A percentile compares a stretch with the other conserved stretches of the same genome.
Evolutionary conservation across 768 basidiomycete genomes (phyloP).

Genomic region (Rhizopogon rudus): DNA sequence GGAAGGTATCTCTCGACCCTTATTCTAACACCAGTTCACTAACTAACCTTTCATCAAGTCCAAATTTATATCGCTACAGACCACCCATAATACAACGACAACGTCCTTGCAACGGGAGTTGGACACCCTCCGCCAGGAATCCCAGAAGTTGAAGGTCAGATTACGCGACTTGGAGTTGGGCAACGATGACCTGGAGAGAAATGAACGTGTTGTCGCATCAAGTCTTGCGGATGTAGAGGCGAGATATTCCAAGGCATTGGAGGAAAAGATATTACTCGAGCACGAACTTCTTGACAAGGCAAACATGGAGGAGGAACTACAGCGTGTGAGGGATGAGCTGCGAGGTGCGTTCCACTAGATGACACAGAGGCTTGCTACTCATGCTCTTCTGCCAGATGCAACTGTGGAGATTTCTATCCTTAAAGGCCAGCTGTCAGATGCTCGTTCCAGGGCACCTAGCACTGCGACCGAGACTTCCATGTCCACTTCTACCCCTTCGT

Average conservation of each 20-base stretch:
- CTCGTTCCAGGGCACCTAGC: slow-evolving; percentile 27
- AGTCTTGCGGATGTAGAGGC: slow-evolving; percentile 80
- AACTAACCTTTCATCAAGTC: slow-evolving; percentile 34
- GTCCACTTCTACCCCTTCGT: slow-evolving; percentile 20
- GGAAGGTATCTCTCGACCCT: slow-evolving; percentile 65
- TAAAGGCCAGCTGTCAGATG: slow-evolving; percentile 61
- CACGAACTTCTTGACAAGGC: slow-evolving; percentile 93
- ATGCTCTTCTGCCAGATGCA: slow-evolving; percentile 52
- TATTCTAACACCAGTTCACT: background rate
- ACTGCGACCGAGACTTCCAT: slow-evolving; percentile 22
- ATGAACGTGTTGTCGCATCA: slow-evolving; percentile 83
- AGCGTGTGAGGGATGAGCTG: slow-evolving; percentile 88
- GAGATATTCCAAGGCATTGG: slow-evolving; percentile 85
- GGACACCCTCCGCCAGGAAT: slow-evolving; percentile 72
- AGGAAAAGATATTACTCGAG: slow-evolving; percentile 96
- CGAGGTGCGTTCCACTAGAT: slow-evolving; percentile 52
- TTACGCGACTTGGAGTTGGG: slow-evolving; percentile 93
- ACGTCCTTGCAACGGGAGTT: slow-evolving; percentile 90
- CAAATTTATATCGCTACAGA: slow-evolving; percentile 87
- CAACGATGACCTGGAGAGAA: slow-evolving; percentile 95
- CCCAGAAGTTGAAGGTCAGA: slow-evolving; percentile 66
- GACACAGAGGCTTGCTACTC: slow-evolving; percentile 2
- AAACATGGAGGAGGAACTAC: slow-evolving; percentile 82
- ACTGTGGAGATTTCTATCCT: slow-evolving; percentile 81
- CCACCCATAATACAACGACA: slow-evolving; percentile 84